phyloP scores from a whole-genome alignment of 139 green algal species.

The Trebouxia sp. region DNA sequence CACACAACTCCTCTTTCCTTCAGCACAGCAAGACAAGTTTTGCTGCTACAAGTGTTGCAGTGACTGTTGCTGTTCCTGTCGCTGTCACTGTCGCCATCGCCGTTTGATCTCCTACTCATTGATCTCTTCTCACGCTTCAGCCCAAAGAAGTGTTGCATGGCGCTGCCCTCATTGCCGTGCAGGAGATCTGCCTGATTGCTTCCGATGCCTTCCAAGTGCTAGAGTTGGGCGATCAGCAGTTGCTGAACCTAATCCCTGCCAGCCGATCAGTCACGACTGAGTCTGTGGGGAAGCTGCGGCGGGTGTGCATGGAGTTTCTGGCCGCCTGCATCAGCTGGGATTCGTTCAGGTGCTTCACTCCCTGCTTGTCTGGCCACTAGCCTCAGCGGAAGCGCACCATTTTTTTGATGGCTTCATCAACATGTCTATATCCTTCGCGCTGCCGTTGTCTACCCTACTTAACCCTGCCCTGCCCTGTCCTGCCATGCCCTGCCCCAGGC shows the following conservation, averaged over 20 bases:
- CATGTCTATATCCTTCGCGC: too few species aligned
- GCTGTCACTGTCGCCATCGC: not conserved
- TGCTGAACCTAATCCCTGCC: conserved; percentile 16
- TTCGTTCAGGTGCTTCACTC: conserved; percentile 61
- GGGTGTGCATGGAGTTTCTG: conserved; percentile 82
- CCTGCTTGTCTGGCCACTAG: too few species aligned
- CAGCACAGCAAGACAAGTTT: too few species aligned
- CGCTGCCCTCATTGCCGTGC: not conserved
- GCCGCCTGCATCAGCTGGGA: conserved; percentile 68
- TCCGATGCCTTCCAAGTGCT: conserved; percentile 56
- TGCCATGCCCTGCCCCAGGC: not conserved
- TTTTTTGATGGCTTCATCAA: too few species aligned
- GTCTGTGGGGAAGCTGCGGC: conserved; percentile 60
- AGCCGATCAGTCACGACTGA: conserved; percentile 47
- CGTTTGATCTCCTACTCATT: not conserved
- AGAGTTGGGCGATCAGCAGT: conserved; percentile 58
- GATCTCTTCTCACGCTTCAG: not conserved
- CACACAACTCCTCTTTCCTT: too few species aligned
- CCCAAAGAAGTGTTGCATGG: not conserved
- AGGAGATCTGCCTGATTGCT: conserved; percentile 47
- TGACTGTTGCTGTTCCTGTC: not conserved
- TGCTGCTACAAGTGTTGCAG: not conserved
- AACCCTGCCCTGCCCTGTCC: not conserved
- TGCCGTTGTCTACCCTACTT: not conserved
- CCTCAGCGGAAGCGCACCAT: too few species aligned